Evolutionary conservation across 371 early-diverging fungal genomes (phyloP), one percentile per base, ranked within the genome.

Genomic region (Apophysomyces variabilis): DNA sequence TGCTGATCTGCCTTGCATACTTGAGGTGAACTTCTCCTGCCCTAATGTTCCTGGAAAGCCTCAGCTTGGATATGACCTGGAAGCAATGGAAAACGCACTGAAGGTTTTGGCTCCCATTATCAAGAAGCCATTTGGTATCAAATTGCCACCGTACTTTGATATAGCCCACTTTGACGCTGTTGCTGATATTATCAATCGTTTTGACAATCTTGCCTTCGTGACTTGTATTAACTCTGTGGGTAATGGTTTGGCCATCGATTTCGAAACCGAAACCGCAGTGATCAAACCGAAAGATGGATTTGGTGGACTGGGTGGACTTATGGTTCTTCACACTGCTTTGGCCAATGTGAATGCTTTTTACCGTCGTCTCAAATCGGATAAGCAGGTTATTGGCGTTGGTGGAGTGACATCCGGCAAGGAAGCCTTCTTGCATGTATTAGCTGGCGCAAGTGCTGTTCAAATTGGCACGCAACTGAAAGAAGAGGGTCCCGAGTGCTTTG

Each of bases 1-100:
- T 13, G 77, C 80, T 41, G 58, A 79, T 39, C 71, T 78, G 38
- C 79, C 78, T 45, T 77, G 78, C 47, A 60, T 80, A 9, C 62
- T 83, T 9, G 83, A 83, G 63, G 60, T 83, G 64, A 83, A 83
- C 69, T 80, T 79, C 43, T 83, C 83, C 16, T 83, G 83, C 64
- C 83, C 83, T 36, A 83, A 83, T 39, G 79, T 83, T 5, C 80
- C 83, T 14, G 80, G 80, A 43, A 83, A 83, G 50, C 83, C 83
- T 18, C 83, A 80, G 59, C 63, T 80, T 5, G 80, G 80, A 12
- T 83, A 83, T 47, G 83, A 83, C 60, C 61, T 80, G 44, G 80
- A 80, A 60, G 80, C 78, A 57, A 80, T 83, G 80, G 79, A 76
- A n/a, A 62, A 68, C 13, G 76, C 78, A 13, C 64, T 83, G 58